Base-by-base conservation (phyloP, 108 stramenopile genomes). In the Poteriospumella lacustris region DNA sequence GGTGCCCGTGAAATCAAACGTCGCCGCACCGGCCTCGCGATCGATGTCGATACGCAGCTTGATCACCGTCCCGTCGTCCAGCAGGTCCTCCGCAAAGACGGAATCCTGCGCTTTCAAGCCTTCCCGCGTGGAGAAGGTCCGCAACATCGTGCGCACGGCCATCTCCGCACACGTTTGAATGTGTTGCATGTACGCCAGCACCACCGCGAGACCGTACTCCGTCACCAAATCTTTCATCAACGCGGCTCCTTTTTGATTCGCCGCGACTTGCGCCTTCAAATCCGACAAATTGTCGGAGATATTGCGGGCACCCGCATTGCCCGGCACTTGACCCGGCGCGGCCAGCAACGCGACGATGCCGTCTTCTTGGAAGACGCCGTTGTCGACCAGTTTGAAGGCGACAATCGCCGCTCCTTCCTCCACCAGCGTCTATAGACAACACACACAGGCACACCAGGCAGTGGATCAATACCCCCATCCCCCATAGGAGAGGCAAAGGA, bases 41-140 rank as follows among this genome's bases (percentile, higher is more conserved):
- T 97, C 91, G 62, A 99, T 93, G 40, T 89, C 87, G 59, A 99
- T 88, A 0, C 87, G 84, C 39, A 99, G 86, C 56, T 86, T 77
- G 59, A 99, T 99, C 0, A 90, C 92, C 28, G 93, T 93, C 42
- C 98, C 98, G 87, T 99, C 96, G 78, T 99, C 98, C 92, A 99
- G 91, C 76, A 89, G 84, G 80, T 99, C 98, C 38, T 91, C 87
- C 12, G 96, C 94, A 36, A 70, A 72, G 41, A 91, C 85, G 85
- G 91, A 75, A 77, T 58, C 33, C 67, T 59, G n/a, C 36, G 38
- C 70, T 31, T 73, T 42, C 36, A 73, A 56, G 42, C 47, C 47
- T 24, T 12, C 3, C 15, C 12, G 19, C 70, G 9, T 3, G 3
- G 70, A 73, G 70, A 73, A 73, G 12, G 3, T 38, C 60, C 60